These are phyloP conservation scores for Plantago major DNA, from an alignment of 257 asterid species.

Conservation along the genomic window DNA sequence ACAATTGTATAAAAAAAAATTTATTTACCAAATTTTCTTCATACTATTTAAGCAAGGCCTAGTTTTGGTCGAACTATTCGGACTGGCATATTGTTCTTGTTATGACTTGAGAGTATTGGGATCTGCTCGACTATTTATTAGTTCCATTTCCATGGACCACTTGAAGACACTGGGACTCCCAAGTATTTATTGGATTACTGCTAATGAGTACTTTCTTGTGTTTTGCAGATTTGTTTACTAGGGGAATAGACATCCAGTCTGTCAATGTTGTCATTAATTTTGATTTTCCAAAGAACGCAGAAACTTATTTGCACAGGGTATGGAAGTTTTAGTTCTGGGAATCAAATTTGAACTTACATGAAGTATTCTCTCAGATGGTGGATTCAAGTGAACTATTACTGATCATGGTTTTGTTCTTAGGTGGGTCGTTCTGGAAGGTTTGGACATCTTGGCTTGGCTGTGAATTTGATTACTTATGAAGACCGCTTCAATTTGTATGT, in stretches of 20 bases:
- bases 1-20: too few relatives aligned
- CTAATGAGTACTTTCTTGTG: not conserved
- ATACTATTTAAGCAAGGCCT: too few relatives aligned
- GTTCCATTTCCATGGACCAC: too few relatives aligned
- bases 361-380: not conserved
- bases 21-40: too few relatives aligned
- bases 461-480: constrained; percentile 41
- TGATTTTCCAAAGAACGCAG: constrained; percentile 53
- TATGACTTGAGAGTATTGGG: too few relatives aligned
- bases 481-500: constrained; percentile 48
- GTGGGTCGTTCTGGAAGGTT: constrained; percentile 53
- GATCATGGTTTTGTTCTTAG: constrained; percentile 18
- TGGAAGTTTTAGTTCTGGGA: constrained; percentile 1
- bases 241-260: constrained; percentile 56
- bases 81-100: too few relatives aligned
- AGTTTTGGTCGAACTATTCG: too few relatives aligned
- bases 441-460: constrained; percentile 50
- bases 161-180: not conserved
- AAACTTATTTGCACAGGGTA: constrained; percentile 54
- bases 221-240: constrained; percentile 43
- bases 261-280: constrained; percentile 49
- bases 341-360: not conserved
- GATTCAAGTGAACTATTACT: constrained; percentile 1
- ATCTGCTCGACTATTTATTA: too few relatives aligned
- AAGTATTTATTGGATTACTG: not conserved